Evolutionary conservation across 2,329 filamentous ascomycete genomes (phyloP), one percentile per base, ranked within the genome.

Genomic region (Nannizziopsis arthrosporioides): DNA sequence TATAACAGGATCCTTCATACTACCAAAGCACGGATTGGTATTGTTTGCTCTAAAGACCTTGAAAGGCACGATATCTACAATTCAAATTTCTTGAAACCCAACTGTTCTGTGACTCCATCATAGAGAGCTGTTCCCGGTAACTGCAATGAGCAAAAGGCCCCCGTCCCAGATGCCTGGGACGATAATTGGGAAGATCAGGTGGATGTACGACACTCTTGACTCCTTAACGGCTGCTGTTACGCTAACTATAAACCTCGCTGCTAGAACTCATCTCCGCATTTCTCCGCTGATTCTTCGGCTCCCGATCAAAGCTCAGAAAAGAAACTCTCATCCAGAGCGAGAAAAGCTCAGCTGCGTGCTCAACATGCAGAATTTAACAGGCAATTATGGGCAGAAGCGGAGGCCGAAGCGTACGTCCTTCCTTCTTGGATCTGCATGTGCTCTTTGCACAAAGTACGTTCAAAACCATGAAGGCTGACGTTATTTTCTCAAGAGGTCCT

Each of bases 301-400:
- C 12, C 40, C 6, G 22, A 45, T 54, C 62, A 46, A 35, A 42
- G 34, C 43, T 38, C 64, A 27, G 65, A 66, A 47, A 70, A 69
- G 56, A 71, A 70, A 56, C 56, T 67, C 41, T 68, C 68, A 9
- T 65, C 67, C 17, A 79, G 77, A 56, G 63, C 87, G 51, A 81
- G 78, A 55, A 88, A 84, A 61, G 80, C 85, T 3, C 84, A 95
- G 66, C 80, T 83, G 37, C 73, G 84, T 53, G 85, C 84, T 10
- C 78, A 82, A 62, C 90, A 96, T 63, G 79, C 77, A 22, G 87
- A 94, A 63, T 76, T 82, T 46, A 94, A 95, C 63, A 80, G 82
- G 59, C 84, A 84, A 64, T 69, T 95, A 48, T 95, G 90, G 90
- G 80, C 92, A 60, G 82, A 87, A 60, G 90, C 89, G 82, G 92